A percentile compares a stretch with the other conserved stretches of the same genome.
Evolutionary conservation across 139 green algal genomes (phyloP).

Genomic region (Micractinium conductrix): DNA sequence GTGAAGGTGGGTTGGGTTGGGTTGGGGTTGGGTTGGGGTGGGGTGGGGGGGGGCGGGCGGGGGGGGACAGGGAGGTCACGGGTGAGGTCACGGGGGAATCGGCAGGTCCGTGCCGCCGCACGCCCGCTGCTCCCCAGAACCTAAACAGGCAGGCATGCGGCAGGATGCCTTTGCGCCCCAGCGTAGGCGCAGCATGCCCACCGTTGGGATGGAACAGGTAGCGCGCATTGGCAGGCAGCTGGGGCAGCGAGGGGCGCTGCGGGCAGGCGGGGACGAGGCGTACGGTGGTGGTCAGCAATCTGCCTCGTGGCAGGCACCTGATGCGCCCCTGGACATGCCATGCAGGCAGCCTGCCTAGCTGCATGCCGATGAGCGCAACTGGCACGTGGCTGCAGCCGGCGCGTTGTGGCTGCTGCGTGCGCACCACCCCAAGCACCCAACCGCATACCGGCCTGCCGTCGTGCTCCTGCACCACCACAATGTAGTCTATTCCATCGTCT

Average conservation of each 20-base stretch:
- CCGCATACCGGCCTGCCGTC: background rate
- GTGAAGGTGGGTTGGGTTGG: no score
- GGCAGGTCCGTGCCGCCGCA: background rate
- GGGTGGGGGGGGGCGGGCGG: background rate
- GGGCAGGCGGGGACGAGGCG: background rate
- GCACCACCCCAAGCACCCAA: background rate
- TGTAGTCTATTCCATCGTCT: slow-evolving; percentile 53
- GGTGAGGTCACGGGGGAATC: background rate
- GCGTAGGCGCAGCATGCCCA: slow-evolving; percentile 51
- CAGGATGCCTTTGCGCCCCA: background rate
- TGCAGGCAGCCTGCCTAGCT: no score
- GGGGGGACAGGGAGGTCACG: background rate
- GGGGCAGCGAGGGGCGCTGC: slow-evolving; percentile 29
- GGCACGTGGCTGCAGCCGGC: background rate
- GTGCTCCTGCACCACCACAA: slow-evolving; percentile 54
- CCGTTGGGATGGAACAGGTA: slow-evolving; percentile 38
- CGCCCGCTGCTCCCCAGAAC: background rate
- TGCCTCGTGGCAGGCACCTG: background rate
- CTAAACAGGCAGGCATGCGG: background rate
- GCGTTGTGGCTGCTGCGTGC: background rate
- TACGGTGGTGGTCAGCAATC: background rate
- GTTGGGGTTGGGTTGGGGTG: background rate
- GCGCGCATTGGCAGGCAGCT: slow-evolving; percentile 32
- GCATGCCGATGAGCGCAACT: background rate
- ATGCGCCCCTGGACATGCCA: background rate